Evolutionary conservation across 495 filamentous ascomycete genomes (phyloP).

Genomic region (Letharia lupina): DNA sequence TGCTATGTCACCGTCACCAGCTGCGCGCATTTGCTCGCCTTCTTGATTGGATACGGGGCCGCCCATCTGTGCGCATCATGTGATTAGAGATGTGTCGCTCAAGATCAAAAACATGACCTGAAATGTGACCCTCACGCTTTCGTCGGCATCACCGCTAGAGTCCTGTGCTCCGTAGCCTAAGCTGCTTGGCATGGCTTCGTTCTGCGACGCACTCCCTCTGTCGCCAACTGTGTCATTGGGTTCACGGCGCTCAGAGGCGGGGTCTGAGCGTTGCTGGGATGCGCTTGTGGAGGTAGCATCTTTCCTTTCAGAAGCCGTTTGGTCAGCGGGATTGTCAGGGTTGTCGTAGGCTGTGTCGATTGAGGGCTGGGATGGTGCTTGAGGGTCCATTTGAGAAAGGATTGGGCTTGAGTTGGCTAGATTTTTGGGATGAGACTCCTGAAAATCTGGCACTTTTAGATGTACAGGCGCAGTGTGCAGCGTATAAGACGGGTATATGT

Average conservation of each 20-base stretch:
- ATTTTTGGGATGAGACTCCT: background rate
- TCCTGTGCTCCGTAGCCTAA: slow-evolving; percentile 29
- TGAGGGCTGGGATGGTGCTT: slow-evolving; percentile 41
- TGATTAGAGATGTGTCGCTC: background rate
- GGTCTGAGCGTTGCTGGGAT: slow-evolving; percentile 26
- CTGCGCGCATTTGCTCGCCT: slow-evolving; percentile 48
- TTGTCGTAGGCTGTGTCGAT: slow-evolving; percentile 44
- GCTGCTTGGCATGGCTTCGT: slow-evolving; percentile 32
- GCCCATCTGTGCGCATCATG: slow-evolving; percentile 17
- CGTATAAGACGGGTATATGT: background rate
- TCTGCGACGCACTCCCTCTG: slow-evolving; percentile 31
- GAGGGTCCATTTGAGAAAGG: slow-evolving; percentile 29
- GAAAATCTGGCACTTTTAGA: background rate
- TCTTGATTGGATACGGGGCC: slow-evolving; percentile 36
- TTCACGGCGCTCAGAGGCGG: slow-evolving; percentile 26
- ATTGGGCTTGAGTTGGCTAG: background rate
- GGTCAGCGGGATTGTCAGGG: slow-evolving; percentile 41
- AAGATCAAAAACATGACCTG: slow-evolving; percentile 1
- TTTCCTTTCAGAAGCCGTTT: slow-evolving; percentile 41
- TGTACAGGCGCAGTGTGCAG: background rate
- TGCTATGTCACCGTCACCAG: slow-evolving; percentile 48
- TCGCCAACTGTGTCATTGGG: slow-evolving; percentile 32
- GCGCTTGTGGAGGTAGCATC: slow-evolving; percentile 20
- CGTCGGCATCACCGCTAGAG: slow-evolving; percentile 20
- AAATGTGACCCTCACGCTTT: slow-evolving; percentile 22